Conservation (phyloP, 1,284 basidiomycete genomes). For the Moesziomyces antarcticus region DNA sequence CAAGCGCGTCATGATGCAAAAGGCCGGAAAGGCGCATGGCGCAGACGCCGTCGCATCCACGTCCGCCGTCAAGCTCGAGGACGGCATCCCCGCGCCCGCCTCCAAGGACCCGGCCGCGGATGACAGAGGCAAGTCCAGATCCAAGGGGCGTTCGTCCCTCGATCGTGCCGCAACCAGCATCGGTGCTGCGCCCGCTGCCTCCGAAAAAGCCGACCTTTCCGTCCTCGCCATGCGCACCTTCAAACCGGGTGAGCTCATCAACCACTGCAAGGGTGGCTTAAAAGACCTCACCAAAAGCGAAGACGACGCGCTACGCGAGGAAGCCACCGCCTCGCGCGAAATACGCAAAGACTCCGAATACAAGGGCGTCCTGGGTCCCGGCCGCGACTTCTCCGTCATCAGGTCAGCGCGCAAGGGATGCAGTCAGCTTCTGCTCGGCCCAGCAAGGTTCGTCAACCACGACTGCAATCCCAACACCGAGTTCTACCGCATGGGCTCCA, state of each 20-base stretch:
- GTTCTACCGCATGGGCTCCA: conserved; percentile 83
- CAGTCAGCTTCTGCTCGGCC: conserved; percentile 89
- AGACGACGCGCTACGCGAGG: conserved; percentile 72
- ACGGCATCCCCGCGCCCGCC: conserved; percentile 6
- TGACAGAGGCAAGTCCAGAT: conserved; percentile 23
- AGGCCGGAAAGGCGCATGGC: conserved; percentile 18
- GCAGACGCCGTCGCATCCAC: conserved; percentile 21
- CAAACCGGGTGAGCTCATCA: conserved; percentile 78
- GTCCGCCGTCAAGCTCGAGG: conserved; percentile 31
- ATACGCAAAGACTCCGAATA: conserved; percentile 47
- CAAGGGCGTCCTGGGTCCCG: conserved; percentile 73
- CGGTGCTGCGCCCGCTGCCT: conserved; percentile 40
- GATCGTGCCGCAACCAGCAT: conserved; percentile 46
- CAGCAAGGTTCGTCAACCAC: conserved; percentile 94
- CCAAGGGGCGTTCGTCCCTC: conserved; percentile 41
- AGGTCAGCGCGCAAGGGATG: conserved; percentile 89
- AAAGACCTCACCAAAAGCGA: conserved; percentile 68
- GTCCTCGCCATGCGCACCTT: conserved; percentile 84
- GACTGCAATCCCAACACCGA: conserved; percentile 91
- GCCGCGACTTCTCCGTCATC: conserved; percentile 89
- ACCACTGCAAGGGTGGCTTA: conserved; percentile 75
- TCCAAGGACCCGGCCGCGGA: conserved; percentile 14
- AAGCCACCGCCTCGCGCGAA: conserved; percentile 74
- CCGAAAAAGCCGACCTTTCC: conserved; percentile 87
- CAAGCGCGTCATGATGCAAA: conserved; percentile 53